These are phyloP conservation scores for Debaryomyces castellii DNA, from an alignment of 805 yeast species.

Conservation along the genomic window DNA sequence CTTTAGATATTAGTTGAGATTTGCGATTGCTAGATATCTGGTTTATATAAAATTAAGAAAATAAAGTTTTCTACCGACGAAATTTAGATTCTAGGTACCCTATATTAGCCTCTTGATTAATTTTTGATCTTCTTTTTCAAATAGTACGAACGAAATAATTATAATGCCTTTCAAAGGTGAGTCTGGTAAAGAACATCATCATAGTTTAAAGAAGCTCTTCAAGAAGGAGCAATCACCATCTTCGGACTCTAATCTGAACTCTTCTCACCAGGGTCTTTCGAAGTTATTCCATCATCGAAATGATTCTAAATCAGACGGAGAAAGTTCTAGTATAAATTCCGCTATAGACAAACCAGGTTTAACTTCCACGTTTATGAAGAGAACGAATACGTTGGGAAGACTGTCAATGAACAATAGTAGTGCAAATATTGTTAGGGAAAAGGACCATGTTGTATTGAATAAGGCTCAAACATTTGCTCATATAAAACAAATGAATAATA, in stretches of 20 bases:
- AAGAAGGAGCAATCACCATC: conserved; percentile 16
- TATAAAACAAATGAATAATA: conserved; percentile 30
- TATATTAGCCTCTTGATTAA: too few relatives aligned
- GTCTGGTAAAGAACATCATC: neutral
- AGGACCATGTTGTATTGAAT: conserved; percentile 15
- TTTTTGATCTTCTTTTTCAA: too few relatives aligned
- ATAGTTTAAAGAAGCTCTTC: conserved; percentile 18
- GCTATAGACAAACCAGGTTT: neutral
- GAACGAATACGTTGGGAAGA: conserved; percentile 19
- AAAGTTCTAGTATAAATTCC: neutral
- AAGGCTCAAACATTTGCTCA: conserved; percentile 40
- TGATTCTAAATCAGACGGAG: conserved; percentile 3
- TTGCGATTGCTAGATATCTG: neutral
- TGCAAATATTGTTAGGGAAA: conserved; percentile 5
- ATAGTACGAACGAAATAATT: too few relatives aligned
- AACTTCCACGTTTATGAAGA: conserved; percentile 2
- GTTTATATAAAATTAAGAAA: neutral
- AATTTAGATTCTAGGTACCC: neutral
- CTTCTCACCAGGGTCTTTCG: conserved; percentile 15
- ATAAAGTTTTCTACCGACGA: neutral
- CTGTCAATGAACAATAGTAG: conserved; percentile 18
- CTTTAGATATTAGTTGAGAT: neutral
- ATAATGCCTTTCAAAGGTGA: neutral
- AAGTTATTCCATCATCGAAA: conserved; percentile 21
- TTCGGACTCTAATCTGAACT: conserved; percentile 3